Evolutionary conservation across 1,284 basidiomycete species (phyloP), one percentile per base, ranked within the genome.

Genomic region (Phenoliferia sp.): DNA sequence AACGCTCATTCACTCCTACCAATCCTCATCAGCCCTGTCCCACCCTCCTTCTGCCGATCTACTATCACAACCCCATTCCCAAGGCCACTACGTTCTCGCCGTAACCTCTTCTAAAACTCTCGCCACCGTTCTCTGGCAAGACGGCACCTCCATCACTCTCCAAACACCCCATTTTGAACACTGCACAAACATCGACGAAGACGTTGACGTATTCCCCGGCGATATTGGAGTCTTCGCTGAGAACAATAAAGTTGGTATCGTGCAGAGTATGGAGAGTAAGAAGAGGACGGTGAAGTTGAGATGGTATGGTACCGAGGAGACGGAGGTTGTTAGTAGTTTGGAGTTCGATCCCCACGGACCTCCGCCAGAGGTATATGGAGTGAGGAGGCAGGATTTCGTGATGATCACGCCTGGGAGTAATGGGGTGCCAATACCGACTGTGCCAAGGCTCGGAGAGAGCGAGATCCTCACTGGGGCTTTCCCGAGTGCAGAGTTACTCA

Each of bases 201-300:
- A 73, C 73, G 77, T 74, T 12, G 69, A 71, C 32, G 61, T 66
- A 32, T 65, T 65, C 32, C 93, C 93, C 3, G 93, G 94, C 33
- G 92, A 96, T 74, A 87, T 91, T 78, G 87, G 94, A 15, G 76
- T 92, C n/a, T 94, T 90, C 87, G 88, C 88, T 75, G 85, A 83
- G 50, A 90, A 92, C 59, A 75, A 84, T 81, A 62, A 84, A 44
- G 82, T 87, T 52, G 92, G 88, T 1, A 84, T 95, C 68, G 87
- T 96, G 10, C 92, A 94, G 78, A 75, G 62, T 57, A 75, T 76
- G 71, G 75, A 76, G 48, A 66, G 72, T 0, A 59, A 69, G 31
- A 77, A 79, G 64, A 73, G 78, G 0, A 79, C 77, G 7, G 75
- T 77, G 29, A 63, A 66, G 35, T 59, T 79, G 16, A 70, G 71